phyloP scores from a whole-genome alignment of 495 filamentous ascomycete species.

The Penicillium pancosmium region DNA sequence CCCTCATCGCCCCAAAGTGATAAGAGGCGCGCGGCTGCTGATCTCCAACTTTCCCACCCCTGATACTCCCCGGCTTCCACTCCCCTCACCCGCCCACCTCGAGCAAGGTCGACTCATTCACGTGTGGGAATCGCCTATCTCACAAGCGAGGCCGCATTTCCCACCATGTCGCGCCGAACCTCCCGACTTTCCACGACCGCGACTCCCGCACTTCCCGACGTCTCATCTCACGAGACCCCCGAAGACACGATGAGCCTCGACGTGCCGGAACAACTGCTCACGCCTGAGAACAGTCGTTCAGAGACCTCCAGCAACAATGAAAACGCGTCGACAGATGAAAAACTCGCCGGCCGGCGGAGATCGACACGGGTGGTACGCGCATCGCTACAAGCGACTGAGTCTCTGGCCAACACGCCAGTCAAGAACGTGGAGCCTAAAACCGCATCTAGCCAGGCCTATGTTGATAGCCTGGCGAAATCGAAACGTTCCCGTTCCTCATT shows the following conservation, averaged over 20 bases:
- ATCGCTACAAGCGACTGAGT: slow-evolving; percentile 37
- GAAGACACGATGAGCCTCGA: slow-evolving; percentile 45
- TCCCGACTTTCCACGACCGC: slow-evolving; percentile 33
- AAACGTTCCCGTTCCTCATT: slow-evolving; percentile 41
- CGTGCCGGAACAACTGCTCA: slow-evolving; percentile 48
- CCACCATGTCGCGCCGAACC: slow-evolving; percentile 34
- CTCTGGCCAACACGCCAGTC: slow-evolving; percentile 28
- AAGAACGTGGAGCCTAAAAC: slow-evolving; percentile 38
- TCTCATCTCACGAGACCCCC: slow-evolving; percentile 32
- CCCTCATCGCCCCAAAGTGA: slow-evolving; percentile 32
- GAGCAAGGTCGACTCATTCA: slow-evolving; percentile 17
- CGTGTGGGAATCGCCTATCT: slow-evolving; percentile 17
- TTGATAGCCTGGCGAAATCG: slow-evolving; percentile 34
- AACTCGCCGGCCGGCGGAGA: slow-evolving; percentile 37
- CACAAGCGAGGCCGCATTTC: slow-evolving; percentile 6
- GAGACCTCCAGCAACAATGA: slow-evolving; percentile 55
- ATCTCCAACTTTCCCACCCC: slow-evolving; percentile 34
- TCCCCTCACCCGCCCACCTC: slow-evolving; percentile 14
- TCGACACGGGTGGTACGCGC: slow-evolving; percentile 50
- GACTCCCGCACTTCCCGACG: slow-evolving; percentile 39
- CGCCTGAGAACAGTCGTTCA: slow-evolving; percentile 52
- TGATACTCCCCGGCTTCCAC: slow-evolving; percentile 24
- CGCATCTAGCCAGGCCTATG: slow-evolving; percentile 42
- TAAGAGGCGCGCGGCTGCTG: slow-evolving; percentile 38
- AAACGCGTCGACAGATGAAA: slow-evolving; percentile 47